Evolutionary conservation across 1,284 basidiomycete species (phyloP).

Genomic region (Trametes versicolor): DNA sequence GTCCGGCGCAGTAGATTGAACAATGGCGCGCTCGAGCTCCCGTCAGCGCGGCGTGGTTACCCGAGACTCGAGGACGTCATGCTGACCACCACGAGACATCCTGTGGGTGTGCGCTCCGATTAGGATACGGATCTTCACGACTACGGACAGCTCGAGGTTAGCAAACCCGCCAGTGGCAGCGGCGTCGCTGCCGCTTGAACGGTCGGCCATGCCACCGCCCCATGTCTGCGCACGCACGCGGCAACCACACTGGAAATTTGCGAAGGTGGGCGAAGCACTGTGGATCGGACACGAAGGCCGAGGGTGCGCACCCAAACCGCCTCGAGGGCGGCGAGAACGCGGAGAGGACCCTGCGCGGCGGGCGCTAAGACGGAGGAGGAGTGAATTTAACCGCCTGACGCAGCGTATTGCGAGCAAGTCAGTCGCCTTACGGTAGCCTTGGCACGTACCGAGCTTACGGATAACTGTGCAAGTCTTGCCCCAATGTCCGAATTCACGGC

Average conservation of each 20-base stretch:
- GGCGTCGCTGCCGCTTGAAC: neutral
- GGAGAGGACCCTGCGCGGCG: neutral
- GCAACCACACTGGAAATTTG: neutral
- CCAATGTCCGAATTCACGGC: too few relatives aligned
- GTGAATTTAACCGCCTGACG: too few relatives aligned
- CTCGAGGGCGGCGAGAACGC: neutral
- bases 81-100: neutral
- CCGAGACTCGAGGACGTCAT: neutral
- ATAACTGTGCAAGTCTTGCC: too few relatives aligned
- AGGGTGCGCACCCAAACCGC: neutral
- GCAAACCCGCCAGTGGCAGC: neutral
- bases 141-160: neutral
- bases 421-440: too few relatives aligned
- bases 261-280: neutral
- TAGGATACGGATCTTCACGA: neutral
- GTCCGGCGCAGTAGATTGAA: neutral
- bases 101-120: conserved; percentile 4
- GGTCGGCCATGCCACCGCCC: neutral
- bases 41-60: neutral
- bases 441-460: too few relatives aligned
- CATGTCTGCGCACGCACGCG: neutral
- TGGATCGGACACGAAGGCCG: neutral
- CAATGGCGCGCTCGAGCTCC: neutral
- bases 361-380: too few relatives aligned
- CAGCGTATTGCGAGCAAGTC: too few relatives aligned